These are phyloP conservation scores for Corymbia calophylla DNA, from an alignment of 441 rosid species.

Conservation along the genomic window DNA sequence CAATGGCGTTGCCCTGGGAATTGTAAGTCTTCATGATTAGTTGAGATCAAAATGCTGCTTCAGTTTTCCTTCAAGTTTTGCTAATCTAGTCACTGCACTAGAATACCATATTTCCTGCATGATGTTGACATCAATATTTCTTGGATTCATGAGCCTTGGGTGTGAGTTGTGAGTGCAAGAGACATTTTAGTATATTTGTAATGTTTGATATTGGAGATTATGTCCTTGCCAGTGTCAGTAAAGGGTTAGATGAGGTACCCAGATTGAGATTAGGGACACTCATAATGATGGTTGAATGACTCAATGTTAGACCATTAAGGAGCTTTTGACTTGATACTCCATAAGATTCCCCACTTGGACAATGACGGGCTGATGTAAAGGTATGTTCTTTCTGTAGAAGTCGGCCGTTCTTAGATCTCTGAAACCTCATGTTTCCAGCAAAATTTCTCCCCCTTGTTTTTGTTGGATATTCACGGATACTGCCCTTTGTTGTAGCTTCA, in stretches of 20 bases:
- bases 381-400: background rate
- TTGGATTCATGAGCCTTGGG: background rate
- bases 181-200: background rate
- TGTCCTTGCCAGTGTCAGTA: background rate
- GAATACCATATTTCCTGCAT: background rate
- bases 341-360: background rate
- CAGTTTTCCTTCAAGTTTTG: background rate
- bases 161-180: background rate
- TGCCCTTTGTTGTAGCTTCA: background rate
- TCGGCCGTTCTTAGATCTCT: background rate
- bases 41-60: background rate
- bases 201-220: background rate
- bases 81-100: background rate
- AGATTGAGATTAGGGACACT: background rate
- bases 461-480: background rate
- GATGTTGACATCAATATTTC: background rate
- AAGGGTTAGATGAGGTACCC: background rate
- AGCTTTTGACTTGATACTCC: background rate
- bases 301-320: background rate
- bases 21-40: slow-evolving; percentile 44
- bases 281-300: background rate
- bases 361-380: background rate
- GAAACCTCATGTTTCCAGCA: background rate
- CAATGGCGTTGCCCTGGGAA: slow-evolving; percentile 81
- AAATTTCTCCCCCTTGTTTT: background rate